Evolutionary conservation across 2,329 filamentous ascomycete species (phyloP).

Genomic region (Aspergillus caelatus): DNA sequence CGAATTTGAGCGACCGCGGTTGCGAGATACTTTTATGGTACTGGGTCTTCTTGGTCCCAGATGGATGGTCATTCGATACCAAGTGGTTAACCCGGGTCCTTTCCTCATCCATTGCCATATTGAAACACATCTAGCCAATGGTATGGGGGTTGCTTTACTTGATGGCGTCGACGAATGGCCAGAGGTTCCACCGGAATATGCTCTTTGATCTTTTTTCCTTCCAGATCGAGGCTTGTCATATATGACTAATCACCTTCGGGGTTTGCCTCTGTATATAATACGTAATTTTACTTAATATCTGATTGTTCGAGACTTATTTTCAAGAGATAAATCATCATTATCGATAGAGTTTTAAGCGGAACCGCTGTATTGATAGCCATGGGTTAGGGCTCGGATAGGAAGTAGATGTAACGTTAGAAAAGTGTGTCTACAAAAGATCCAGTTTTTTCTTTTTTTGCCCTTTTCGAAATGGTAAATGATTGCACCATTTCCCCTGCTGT

Average conservation of each 20-base stretch:
- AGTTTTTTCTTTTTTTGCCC: neutral
- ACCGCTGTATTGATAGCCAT: neutral
- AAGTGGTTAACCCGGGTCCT: slow-evolving; percentile 50
- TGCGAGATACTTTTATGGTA: slow-evolving; percentile 46
- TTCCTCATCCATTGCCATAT: slow-evolving; percentile 57
- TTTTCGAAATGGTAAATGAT: neutral
- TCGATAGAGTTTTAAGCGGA: neutral
- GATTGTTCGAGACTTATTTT: neutral
- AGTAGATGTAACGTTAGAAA: neutral
- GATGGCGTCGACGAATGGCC: slow-evolving; percentile 55
- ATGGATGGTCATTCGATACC: slow-evolving; percentile 52
- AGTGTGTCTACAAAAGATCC: neutral
- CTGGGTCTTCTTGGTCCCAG: slow-evolving; percentile 27
- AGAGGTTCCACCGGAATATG: slow-evolving; percentile 29
- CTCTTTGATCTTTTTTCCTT: neutral
- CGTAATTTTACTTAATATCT: neutral
- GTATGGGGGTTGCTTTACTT: slow-evolving; percentile 52
- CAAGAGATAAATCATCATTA: neutral
- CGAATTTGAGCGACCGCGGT: slow-evolving; percentile 48
- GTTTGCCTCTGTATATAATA: neutral
- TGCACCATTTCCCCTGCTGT: neutral
- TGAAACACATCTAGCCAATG: slow-evolving; percentile 50
- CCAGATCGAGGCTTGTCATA: neutral
- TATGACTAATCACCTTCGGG: neutral
- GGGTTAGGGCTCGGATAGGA: neutral